Conservation (phyloP, 2,329 filamentous ascomycete genomes). For the Colletotrichum sidae region DNA sequence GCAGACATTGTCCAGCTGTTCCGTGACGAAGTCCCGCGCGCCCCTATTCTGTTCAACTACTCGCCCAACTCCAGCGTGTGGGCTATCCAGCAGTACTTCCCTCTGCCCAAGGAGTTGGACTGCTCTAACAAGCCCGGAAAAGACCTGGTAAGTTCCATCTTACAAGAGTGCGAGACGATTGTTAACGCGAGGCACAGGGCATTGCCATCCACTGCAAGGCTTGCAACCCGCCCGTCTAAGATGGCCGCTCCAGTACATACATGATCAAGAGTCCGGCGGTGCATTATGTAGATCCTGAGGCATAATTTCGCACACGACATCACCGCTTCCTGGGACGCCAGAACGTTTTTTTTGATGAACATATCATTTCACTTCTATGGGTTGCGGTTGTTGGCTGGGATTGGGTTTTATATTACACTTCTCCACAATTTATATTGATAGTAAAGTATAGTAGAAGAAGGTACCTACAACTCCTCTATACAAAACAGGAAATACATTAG, state of each 20-base stretch:
- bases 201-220: constrained; percentile 25
- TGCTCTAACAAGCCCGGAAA: constrained; percentile 16
- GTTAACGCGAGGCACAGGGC: not conserved
- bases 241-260: not conserved
- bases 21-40: constrained; percentile 22
- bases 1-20: constrained; percentile 28
- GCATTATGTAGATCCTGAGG: too few relatives aligned
- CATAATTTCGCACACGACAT: too few relatives aligned
- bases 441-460: too few relatives aligned
- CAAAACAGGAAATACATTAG: too few relatives aligned
- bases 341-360: too few relatives aligned
- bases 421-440: too few relatives aligned
- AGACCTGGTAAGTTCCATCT: constrained; percentile 2
- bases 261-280: too few relatives aligned
- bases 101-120: constrained; percentile 3
- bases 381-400: too few relatives aligned
- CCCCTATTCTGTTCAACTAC: constrained; percentile 32
- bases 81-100: constrained; percentile 33
- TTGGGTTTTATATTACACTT: too few relatives aligned
- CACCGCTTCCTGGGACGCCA: too few relatives aligned
- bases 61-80: constrained; percentile 23
- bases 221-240: constrained; percentile 11
- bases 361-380: too few relatives aligned
- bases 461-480: too few relatives aligned
- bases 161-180: not conserved